A percentile compares a stretch with the other conserved stretches of the same genome.
phyloP scores from a whole-genome alignment of 768 basidiomycete genomes.

The Mycena maculata region DNA sequence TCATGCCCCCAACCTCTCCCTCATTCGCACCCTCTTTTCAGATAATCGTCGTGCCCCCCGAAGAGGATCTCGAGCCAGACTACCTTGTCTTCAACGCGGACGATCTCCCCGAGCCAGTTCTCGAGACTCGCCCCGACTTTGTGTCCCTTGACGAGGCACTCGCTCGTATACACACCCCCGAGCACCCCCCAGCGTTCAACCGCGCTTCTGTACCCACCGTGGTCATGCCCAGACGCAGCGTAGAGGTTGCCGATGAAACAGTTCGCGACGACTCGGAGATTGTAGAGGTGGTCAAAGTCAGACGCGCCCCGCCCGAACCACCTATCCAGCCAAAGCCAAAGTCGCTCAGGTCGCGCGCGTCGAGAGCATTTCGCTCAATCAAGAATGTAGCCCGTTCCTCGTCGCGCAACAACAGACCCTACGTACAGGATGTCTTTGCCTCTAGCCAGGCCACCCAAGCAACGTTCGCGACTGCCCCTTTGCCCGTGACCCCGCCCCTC shows the following conservation, averaged over 20 bases:
- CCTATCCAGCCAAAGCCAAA: slow-evolving; percentile 46
- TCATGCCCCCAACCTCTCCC: slow-evolving; percentile 30
- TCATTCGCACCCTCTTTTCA: slow-evolving; percentile 28
- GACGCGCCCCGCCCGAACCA: slow-evolving; percentile 47
- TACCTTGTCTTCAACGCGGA: slow-evolving; percentile 71
- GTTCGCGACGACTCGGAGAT: slow-evolving; percentile 62
- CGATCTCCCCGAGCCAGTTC: slow-evolving; percentile 38
- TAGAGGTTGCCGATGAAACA: slow-evolving; percentile 35
- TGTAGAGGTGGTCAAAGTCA: slow-evolving; percentile 70
- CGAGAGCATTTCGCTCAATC: slow-evolving; percentile 58
- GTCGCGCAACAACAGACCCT: slow-evolving; percentile 47
- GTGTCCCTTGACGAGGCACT: slow-evolving; percentile 49
- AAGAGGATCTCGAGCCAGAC: slow-evolving; percentile 64
- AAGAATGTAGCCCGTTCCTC: slow-evolving; percentile 48
- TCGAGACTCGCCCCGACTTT: slow-evolving; percentile 41
- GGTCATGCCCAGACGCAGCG: slow-evolving; percentile 41
- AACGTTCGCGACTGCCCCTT: slow-evolving; percentile 37
- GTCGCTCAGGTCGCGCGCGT: slow-evolving; percentile 60
- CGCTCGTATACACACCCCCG: slow-evolving; percentile 30
- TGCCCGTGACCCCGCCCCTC: slow-evolving; percentile 49
- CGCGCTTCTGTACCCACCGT: slow-evolving; percentile 34
- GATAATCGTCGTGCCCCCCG: slow-evolving; percentile 67
- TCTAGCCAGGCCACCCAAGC: slow-evolving; percentile 45
- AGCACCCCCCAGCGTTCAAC: slow-evolving; percentile 38
- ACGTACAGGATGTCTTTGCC: slow-evolving; percentile 50